A percentile compares a stretch with the other conserved stretches of the same genome.
phyloP scores from a whole-genome alignment of 306 rosid species.

The Sechiopsis laciniata region DNA sequence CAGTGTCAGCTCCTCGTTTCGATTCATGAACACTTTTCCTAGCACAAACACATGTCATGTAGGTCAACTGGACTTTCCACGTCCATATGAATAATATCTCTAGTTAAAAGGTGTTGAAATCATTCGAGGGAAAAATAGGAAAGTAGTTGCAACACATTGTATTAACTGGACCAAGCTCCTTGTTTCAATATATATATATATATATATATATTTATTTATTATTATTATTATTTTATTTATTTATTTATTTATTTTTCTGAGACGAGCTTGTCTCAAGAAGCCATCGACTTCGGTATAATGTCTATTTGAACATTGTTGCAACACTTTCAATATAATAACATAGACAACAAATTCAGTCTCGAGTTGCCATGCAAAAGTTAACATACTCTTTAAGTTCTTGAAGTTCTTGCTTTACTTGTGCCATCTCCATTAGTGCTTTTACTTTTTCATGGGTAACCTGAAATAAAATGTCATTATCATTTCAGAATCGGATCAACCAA shows the following conservation, averaged over 20 bases:
- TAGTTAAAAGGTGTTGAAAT: slow-evolving; percentile 1
- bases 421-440: slow-evolving; percentile 80
- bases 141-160: not conserved
- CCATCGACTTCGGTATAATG: not conserved
- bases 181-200: too few relatives aligned
- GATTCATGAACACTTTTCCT: slow-evolving; percentile 49
- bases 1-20: slow-evolving; percentile 40
- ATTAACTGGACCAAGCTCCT: slow-evolving; percentile 15
- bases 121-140: not conserved
- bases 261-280: not conserved
- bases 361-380: slow-evolving; percentile 24
- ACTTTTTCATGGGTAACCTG: slow-evolving; percentile 98
- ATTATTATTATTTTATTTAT: too few relatives aligned
- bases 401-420: slow-evolving; percentile 75
- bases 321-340: not conserved
- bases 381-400: slow-evolving; percentile 67
- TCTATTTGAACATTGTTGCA: not conserved
- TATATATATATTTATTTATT: too few relatives aligned
- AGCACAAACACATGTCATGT: not conserved
- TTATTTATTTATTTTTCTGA: too few relatives aligned
- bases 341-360: slow-evolving; percentile 21
- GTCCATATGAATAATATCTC: not conserved
- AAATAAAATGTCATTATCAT: slow-evolving; percentile 29
- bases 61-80: slow-evolving; percentile 10
- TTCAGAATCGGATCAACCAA: slow-evolving; percentile 14